Conservation (phyloP, 2,329 filamentous ascomycete species). For the Pestalotiopsis sp. region DNA sequence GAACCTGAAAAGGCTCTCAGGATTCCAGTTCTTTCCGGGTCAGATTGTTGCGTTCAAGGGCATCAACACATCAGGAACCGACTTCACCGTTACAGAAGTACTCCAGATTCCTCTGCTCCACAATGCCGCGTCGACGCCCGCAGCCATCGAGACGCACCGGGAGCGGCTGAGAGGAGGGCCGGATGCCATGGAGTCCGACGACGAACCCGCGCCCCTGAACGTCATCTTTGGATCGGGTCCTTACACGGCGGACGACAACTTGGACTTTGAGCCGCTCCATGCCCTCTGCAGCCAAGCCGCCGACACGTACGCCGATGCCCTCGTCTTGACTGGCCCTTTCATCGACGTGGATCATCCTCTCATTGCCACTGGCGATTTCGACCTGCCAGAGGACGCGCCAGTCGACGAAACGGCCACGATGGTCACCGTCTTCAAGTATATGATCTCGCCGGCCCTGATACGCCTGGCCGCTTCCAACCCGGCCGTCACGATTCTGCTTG, state of each 20-base stretch:
- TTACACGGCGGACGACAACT: constrained; percentile 89
- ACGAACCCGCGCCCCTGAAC: constrained; percentile 68
- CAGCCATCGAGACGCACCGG: constrained; percentile 68
- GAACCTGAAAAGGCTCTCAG: constrained; percentile 67
- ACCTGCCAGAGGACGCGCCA: constrained; percentile 68
- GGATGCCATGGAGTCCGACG: constrained; percentile 64
- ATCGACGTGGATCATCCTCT: constrained; percentile 90
- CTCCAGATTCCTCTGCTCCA: constrained; percentile 75
- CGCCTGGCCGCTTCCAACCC: constrained; percentile 73
- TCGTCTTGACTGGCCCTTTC: constrained; percentile 86
- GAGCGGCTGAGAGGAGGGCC: constrained; percentile 68
- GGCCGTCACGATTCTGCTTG: constrained; percentile 76
- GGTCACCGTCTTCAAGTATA: constrained; percentile 78
- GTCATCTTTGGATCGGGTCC: constrained; percentile 82
- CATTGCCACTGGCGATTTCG: constrained; percentile 78
- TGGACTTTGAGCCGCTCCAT: constrained; percentile 86
- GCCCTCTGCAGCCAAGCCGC: constrained; percentile 79
- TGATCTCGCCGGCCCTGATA: constrained; percentile 75
- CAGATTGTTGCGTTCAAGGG: constrained; percentile 89
- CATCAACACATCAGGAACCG: constrained; percentile 82
- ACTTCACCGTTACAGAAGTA: constrained; percentile 79
- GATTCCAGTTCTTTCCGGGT: constrained; percentile 89
- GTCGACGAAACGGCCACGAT: constrained; percentile 77
- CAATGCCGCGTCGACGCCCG: constrained; percentile 70
- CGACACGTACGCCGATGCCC: constrained; percentile 72